A percentile compares a stretch with the other conserved stretches of the same genome.
phyloP scores from a whole-genome alignment of 2,329 filamentous ascomycete genomes.

The Colletotrichum agaves region DNA sequence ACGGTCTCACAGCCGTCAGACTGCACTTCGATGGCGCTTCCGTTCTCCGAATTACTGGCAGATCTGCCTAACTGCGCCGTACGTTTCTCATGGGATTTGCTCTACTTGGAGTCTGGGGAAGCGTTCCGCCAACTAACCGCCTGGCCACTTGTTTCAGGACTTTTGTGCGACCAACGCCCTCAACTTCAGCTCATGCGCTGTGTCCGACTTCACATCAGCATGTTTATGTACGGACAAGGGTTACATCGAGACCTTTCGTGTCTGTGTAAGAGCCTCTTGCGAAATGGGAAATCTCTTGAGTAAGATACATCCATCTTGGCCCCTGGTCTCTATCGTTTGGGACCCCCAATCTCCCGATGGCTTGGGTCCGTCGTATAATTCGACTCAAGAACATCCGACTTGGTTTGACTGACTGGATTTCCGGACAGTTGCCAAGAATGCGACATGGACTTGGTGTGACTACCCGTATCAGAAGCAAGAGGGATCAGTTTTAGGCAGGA shows the following conservation, averaged over 20 bases:
- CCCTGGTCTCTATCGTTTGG: no score
- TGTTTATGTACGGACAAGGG: conserved; percentile 19
- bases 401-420: background rate
- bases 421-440: conserved; percentile 21
- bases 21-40: conserved; percentile 12
- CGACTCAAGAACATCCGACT: background rate
- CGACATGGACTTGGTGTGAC: conserved; percentile 21
- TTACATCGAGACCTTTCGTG: conserved; percentile 4
- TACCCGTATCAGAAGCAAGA: conserved; percentile 7
- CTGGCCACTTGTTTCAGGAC: background rate
- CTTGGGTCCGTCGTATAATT: no score
- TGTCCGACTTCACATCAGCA: conserved; percentile 5
- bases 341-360: no score
- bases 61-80: conserved; percentile 29
- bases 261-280: conserved; percentile 14
- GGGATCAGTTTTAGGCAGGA: background rate
- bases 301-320: background rate
- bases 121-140: background rate
- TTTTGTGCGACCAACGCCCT: conserved; percentile 19
- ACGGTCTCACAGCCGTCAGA: background rate
- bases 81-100: background rate
- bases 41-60: conserved; percentile 2
- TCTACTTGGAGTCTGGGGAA: background rate
- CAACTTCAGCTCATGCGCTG: conserved; percentile 20
- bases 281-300: conserved; percentile 11